Base-by-base conservation (phyloP, 2,329 filamentous ascomycete genomes). In the Phoma sp. region DNA sequence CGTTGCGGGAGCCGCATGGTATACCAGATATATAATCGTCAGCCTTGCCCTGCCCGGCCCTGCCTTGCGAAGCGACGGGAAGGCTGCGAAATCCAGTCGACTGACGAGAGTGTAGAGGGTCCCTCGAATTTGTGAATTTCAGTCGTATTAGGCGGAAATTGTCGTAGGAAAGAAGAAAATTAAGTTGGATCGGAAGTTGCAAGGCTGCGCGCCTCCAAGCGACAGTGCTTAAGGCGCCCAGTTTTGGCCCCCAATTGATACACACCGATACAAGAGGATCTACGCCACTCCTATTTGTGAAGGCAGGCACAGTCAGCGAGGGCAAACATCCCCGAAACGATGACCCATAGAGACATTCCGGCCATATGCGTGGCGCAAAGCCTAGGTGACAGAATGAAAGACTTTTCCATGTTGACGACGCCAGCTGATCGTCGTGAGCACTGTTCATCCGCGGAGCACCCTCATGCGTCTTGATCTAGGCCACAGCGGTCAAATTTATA, bases 1-100 rank as follows among this genome's bases (percentile, higher is more conserved):
- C 53, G 49, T 32, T 47, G 46, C 4, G 37, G 38, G 10, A 54
- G 29, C 38, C 46, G 28, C 57, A 60, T 54, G 12, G 4, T 39
- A 32, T 7, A n/a, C 12, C 9, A n/a, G 6, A 21, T n/a, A 17
- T 11, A 20, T 10, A 5, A 20, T 17, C 14, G 14, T 21, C 46
- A 34, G 29, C 21, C 37, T 29, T 20, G 21, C 20, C 23, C 25
- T 29, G 23, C 23, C 7, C 26, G 1, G 32, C 20, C 12, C 18
- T 17, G 15, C 12, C 23, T 17, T 7, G 11, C 21, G 30, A 18
- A 42, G 26, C 5, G n/a, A 33, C 23, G 14, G 17, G 2, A 15
- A 42, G 10, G 17, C 10, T 12, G 23, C n/a, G 4, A 15, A 17
- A 7, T 14, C 2, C 21, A 20, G 15, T 1, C 6, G 4, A 7